Conservation (phyloP, 2,329 filamentous ascomycete genomes). For the Aureobasidium leucospermi region DNA sequence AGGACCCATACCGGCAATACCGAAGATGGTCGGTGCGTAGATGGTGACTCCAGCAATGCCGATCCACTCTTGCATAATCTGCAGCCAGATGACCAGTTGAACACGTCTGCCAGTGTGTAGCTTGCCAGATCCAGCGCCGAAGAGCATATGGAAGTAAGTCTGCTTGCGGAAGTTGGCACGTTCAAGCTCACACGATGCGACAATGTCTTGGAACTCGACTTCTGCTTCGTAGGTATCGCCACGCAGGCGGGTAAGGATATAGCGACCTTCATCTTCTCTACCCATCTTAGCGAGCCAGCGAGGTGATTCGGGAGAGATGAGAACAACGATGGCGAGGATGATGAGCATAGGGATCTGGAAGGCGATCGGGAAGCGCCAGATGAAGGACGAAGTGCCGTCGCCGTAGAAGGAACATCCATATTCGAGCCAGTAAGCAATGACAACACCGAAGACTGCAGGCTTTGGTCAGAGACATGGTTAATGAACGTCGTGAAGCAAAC, state of each 20-base stretch:
- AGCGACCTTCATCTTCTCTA: slow-evolving; percentile 59
- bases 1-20: slow-evolving; percentile 30
- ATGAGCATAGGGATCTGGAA: slow-evolving; percentile 64
- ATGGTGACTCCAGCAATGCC: slow-evolving; percentile 44
- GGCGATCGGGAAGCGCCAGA: slow-evolving; percentile 59
- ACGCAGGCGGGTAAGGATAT: slow-evolving; percentile 55
- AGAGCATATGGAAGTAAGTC: slow-evolving; percentile 29
- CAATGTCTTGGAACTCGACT: slow-evolving; percentile 23
- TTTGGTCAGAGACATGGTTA: slow-evolving; percentile 48
- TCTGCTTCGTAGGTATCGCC: slow-evolving; percentile 36
- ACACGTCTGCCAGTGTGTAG: slow-evolving; percentile 42
- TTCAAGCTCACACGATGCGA: slow-evolving; percentile 25
- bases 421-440: not conserved
- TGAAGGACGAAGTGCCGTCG: slow-evolving; percentile 28
- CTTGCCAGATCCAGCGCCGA: slow-evolving; percentile 31
- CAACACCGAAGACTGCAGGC: slow-evolving; percentile 36
- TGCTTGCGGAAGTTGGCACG: slow-evolving; percentile 27
- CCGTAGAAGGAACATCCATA: slow-evolving; percentile 5
- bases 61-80: slow-evolving; percentile 19
- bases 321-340: slow-evolving; percentile 47
- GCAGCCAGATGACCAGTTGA: slow-evolving; percentile 27
- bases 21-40: slow-evolving; percentile 41
- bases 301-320: slow-evolving; percentile 64
- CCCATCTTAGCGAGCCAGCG: slow-evolving; percentile 61
- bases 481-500: slow-evolving; percentile 50